A percentile compares a stretch with the other conserved stretches of the same genome.
These are phyloP conservation scores for Canariomyces notabilis DNA, from an alignment of 2,329 filamentous ascomycete genomes.

Conservation along the genomic window DNA sequence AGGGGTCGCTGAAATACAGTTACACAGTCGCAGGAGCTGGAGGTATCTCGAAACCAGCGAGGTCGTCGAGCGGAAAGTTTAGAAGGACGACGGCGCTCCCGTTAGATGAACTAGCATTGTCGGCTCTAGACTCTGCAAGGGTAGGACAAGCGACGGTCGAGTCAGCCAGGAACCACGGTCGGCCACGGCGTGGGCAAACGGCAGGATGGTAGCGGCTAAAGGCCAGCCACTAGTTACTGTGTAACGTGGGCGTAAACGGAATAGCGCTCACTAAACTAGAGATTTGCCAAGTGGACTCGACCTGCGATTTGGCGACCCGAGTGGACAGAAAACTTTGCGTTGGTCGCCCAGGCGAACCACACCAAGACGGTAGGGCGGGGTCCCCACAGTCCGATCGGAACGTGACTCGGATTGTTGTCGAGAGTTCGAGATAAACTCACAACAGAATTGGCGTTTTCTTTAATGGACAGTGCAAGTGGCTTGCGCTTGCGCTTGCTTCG, in stretches of 20 bases:
- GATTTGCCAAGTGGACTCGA: conserved; percentile 5
- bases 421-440: conserved; percentile 17
- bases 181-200: conserved; percentile 2
- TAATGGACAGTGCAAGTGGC: conserved; percentile 17
- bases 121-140: conserved; percentile 18
- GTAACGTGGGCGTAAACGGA: background rate
- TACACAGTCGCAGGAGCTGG: conserved; percentile 18
- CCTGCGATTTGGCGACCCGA: conserved; percentile 1
- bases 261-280: background rate
- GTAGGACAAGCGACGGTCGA: conserved; percentile 8
- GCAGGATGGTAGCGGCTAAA: background rate
- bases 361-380: conserved; percentile 23
- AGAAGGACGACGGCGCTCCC: conserved; percentile 20
- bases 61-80: conserved; percentile 21
- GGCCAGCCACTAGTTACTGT: conserved; percentile 4
- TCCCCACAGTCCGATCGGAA: conserved; percentile 22
- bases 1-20: conserved; percentile 17
- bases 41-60: conserved; percentile 26
- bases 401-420: conserved; percentile 25
- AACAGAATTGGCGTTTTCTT: too few relatives aligned
- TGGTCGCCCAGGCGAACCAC: conserved; percentile 17
- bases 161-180: conserved; percentile 17
- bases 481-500: conserved; percentile 10
- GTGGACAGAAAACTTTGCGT: conserved; percentile 21
- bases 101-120: conserved; percentile 19